Base-by-base conservation (phyloP, 2,329 filamentous ascomycete genomes). In the Herpotrichia juniperi region DNA sequence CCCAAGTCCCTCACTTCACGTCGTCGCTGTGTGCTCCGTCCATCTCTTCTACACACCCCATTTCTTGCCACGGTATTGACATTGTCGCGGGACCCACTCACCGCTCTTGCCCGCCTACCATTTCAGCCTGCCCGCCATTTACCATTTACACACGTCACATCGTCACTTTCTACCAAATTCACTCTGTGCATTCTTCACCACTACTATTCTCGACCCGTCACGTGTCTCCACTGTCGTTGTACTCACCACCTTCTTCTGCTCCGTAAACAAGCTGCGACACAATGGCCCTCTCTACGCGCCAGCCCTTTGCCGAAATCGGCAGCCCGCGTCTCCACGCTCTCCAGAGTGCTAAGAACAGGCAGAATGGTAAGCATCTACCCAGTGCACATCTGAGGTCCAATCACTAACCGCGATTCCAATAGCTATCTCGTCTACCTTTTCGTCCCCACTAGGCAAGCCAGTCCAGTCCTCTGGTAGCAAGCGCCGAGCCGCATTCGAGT, bases 291-390 rank as follows among this genome's bases (percentile, higher is more conserved):
- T 82, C 61, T 56, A 76, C 80, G 56, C 85, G 89, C 67, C 88
- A 91, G 75, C 89, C 89, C 5, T 92, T 93, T 73, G 89, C 86
- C 69, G 87, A 87, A 43, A 80, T 93, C 48, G 85, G 90, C 69
- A 81, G 81, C 62, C 78, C 86, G 50, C 85, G 90, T 61, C 80
- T 93, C 22, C 87, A 91, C 73, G 85, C 80, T 58, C 78, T 93
- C 64, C 87, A 86, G 22, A 91, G 86, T 75, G 76, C 87, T 45
- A 93, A 92, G 80, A 93, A 93, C 74, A 81, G 87, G 73, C 89
- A 93, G 67, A 83, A 83, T 77, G 78, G 81, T 83, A 78, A 64
- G 72, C 51, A 49, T 21, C 44, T 26, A 35, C 44, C 43, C 19
- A 26, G 21, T 37, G 39, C 34, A 32, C 25, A 42, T 17, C 16